These are phyloP conservation scores for Wickerhamomyces sp. DNA, from an alignment of 1,139 yeast genomes.

Conservation along the genomic window DNA sequence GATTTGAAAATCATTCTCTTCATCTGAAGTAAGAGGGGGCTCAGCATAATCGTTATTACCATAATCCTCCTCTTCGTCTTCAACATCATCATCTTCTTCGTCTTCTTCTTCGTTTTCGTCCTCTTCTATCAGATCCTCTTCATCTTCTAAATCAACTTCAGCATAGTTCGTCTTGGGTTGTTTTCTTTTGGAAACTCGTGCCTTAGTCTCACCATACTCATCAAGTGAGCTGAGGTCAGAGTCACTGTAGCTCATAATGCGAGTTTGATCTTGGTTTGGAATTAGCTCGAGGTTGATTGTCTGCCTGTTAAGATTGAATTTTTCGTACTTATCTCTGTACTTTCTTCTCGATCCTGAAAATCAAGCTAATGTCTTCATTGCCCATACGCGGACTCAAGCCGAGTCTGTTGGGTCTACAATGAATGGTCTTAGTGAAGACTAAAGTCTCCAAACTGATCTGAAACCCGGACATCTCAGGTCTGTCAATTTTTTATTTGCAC, in stretches of 20 bases:
- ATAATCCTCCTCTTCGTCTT: constrained; percentile 10
- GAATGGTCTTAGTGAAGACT: no score
- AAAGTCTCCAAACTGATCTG: no score
- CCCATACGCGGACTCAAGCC: no score
- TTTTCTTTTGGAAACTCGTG: neutral
- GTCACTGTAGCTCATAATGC: constrained; percentile 6
- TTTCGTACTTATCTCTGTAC: no score
- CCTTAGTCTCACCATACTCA: neutral
- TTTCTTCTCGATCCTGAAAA: no score
- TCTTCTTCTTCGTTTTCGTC: constrained; percentile 16
- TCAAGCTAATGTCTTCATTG: no score
- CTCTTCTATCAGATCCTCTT: constrained; percentile 14
- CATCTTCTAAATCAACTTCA: constrained; percentile 10
- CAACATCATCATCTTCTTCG: constrained; percentile 12
- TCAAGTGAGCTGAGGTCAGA: constrained; percentile 7
- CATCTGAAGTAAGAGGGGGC: constrained; percentile 7
- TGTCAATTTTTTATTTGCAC: neutral
- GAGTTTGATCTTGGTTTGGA: no score
- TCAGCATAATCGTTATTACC: neutral
- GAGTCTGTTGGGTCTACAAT: no score
- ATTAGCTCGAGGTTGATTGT: no score
- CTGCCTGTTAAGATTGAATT: no score
- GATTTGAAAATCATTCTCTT: constrained; percentile 15
- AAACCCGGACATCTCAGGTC: neutral
- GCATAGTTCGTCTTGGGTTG: constrained; percentile 11